A percentile compares a stretch with the other conserved stretches of the same genome.
phyloP scores from a whole-genome alignment of 495 filamentous ascomycete species.

The Aspergillus affinis region DNA sequence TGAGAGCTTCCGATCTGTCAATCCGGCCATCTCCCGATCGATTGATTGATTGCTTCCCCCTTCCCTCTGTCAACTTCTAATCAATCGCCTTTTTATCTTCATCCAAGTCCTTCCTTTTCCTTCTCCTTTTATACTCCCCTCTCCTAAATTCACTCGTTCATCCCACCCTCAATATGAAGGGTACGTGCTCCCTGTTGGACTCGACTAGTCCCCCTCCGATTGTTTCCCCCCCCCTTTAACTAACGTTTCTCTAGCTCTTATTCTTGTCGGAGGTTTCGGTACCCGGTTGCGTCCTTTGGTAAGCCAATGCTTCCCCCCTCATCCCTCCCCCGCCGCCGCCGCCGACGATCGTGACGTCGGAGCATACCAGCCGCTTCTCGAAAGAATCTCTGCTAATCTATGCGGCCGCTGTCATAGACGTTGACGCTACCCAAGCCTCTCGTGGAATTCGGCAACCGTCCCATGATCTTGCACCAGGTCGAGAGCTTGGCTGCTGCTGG shows the following conservation, averaged over 20 bases:
- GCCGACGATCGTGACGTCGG: constrained; percentile 16
- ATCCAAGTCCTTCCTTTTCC: neutral
- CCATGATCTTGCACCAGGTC: constrained; percentile 98
- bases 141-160: constrained; percentile 11
- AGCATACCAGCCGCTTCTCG: constrained; percentile 3
- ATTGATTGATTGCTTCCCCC: constrained; percentile 7
- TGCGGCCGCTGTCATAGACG: constrained; percentile 56
- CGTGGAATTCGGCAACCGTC: constrained; percentile 97
- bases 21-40: constrained; percentile 1
- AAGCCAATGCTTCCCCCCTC: constrained; percentile 43
- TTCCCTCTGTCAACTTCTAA: neutral
- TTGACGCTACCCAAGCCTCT: constrained; percentile 96
- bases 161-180: constrained; percentile 21
- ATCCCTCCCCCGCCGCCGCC: constrained; percentile 16
- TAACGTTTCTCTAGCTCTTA: constrained; percentile 67
- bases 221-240: constrained; percentile 11
- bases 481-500: constrained; percentile 92
- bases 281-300: constrained; percentile 97
- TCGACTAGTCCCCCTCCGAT: no score
- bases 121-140: constrained; percentile 1
- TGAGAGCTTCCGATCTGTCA: constrained; percentile 11
- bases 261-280: constrained; percentile 99
- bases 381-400: neutral
- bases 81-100: neutral
- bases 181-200: constrained; percentile 10